Percentiles rank a stretch among this genome's conserved stretches.
These are phyloP conservation scores for Microdochium trichocladiopsis DNA, from an alignment of 2,329 filamentous ascomycete genomes.

Conservation along the genomic window DNA sequence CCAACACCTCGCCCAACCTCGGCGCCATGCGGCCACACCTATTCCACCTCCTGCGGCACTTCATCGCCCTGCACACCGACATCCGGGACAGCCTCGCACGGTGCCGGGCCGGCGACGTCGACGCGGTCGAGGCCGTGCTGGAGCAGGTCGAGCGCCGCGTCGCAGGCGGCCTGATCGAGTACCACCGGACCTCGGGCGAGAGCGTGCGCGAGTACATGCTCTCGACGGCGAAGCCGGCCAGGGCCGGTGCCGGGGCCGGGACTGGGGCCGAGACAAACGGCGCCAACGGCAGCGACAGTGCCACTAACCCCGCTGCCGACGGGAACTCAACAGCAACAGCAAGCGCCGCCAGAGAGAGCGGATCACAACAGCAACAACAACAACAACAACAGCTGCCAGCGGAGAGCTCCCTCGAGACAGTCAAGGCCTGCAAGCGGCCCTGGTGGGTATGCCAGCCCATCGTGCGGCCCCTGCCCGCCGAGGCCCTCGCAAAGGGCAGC, in stretches of 20 bases:
- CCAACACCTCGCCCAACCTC: slow-evolving; percentile 51
- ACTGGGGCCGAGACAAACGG: not conserved
- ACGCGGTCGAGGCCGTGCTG: slow-evolving; percentile 70
- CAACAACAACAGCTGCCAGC: slow-evolving; percentile 26
- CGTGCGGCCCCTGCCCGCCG: slow-evolving; percentile 76
- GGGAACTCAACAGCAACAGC: slow-evolving; percentile 8
- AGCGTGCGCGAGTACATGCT: slow-evolving; percentile 30
- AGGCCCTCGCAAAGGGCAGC: slow-evolving; percentile 77
- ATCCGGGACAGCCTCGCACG: slow-evolving; percentile 78
- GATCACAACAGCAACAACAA: slow-evolving; percentile 23
- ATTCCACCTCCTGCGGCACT: slow-evolving; percentile 81
- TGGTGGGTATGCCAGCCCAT: slow-evolving; percentile 92
- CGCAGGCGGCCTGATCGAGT: slow-evolving; percentile 65
- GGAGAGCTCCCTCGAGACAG: slow-evolving; percentile 58
- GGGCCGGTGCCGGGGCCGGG: not conserved
- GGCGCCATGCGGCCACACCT: slow-evolving; percentile 82
- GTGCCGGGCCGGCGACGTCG: slow-evolving; percentile 62
- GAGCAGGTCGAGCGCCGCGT: slow-evolving; percentile 68
- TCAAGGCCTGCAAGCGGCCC: slow-evolving; percentile 68
- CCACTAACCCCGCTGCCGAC: slow-evolving; percentile 4
- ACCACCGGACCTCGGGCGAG: slow-evolving; percentile 43
- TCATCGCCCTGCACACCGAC: slow-evolving; percentile 73
- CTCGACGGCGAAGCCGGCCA: not conserved
- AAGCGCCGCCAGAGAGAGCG: slow-evolving; percentile 11
- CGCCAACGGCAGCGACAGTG: slow-evolving; percentile 8